These are phyloP conservation scores for Candida oleophila DNA, from an alignment of 805 yeast genomes.

Conservation along the genomic window DNA sequence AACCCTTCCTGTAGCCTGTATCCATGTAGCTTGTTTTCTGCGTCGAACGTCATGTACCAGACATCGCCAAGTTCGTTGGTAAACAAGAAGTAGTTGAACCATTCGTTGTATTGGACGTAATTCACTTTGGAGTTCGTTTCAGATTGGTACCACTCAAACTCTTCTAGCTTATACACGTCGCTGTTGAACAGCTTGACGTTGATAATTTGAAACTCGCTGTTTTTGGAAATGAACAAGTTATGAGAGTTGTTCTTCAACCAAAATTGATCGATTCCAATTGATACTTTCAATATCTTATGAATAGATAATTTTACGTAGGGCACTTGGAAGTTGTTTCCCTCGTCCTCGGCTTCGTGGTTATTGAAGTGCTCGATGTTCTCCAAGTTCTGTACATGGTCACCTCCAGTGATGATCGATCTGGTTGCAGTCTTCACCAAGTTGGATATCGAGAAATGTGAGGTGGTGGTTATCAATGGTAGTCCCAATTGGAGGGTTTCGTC, in stretches of 20 bases:
- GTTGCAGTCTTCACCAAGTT: constrained; percentile 32
- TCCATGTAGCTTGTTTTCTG: constrained; percentile 11
- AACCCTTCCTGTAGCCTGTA: constrained; percentile 9
- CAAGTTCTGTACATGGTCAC: constrained; percentile 17
- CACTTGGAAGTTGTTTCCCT: constrained; percentile 22
- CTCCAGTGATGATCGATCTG: constrained; percentile 29
- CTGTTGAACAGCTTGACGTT: constrained; percentile 31
- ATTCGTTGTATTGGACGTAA: constrained; percentile 24
- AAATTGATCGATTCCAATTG: constrained; percentile 26
- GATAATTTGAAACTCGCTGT: constrained; percentile 29
- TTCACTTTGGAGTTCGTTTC: constrained; percentile 13
- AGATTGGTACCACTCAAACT: constrained; percentile 26
- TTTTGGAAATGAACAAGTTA: constrained; percentile 31
- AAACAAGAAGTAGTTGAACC: constrained; percentile 27
- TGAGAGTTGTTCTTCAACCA: constrained; percentile 43
- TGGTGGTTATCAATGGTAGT: constrained; percentile 29
- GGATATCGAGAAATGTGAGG: constrained; percentile 25
- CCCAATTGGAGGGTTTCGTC: constrained; percentile 34
- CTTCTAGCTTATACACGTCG: constrained; percentile 23
- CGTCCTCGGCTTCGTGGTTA: constrained; percentile 30
- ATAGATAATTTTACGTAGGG: constrained; percentile 28
- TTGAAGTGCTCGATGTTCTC: constrained; percentile 36
- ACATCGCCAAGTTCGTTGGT: constrained; percentile 24
- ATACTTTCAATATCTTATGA: constrained; percentile 32
- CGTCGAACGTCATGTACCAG: constrained; percentile 19